Base-by-base conservation (phyloP, 768 basidiomycete species). In the Lactarius evosmus region DNA sequence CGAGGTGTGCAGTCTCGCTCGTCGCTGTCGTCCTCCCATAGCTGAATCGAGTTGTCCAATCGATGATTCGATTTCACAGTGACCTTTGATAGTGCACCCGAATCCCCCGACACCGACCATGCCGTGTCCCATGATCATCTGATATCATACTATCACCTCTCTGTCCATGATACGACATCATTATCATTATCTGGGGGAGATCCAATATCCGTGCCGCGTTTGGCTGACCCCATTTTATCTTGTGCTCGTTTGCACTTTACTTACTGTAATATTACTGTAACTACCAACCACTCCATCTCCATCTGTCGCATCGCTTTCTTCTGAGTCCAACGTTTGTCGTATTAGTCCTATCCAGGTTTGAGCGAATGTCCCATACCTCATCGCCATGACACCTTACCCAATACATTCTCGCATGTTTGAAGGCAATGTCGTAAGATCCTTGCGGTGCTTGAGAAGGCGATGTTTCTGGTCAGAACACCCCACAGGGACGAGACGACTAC, bases 161-260 rank as follows among this genome's bases (percentile, higher is more conserved):
- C 51, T 32, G 19, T 32, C 8, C 7, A 25, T 53, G 22, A 61
- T 2, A 41, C 46, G 59, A 34, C 50, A 56, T 61, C 46, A 27
- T 56, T 65, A 65, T 65, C 49, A 34, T 19, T 56, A 56, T 57
- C 59, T 50, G 49, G 40, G 22, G 33, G 59, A 65, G 56, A 44
- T 50, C 38, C 38, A 40, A 63, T 57, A 49, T 25, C 25, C n/a
- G 22, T 22, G 46, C 61, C 49, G 32, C 22, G 55, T 52, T 27
- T n/a, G 49, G 56, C 30, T 22, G 5, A 53, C 51, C 33, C 49
- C 6, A 36, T 46, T 29, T 59, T 33, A 52, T 29, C n/a, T n/a
- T 36, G 11, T 63, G 27, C 40, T 34, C 3, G n/a, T 19, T 30
- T 27, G 36, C 64, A 61, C 46, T 11, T 22, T n/a, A 14, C 29